Percentiles rank a stretch among this genome's conserved stretches.
Evolutionary conservation across 2,329 filamentous ascomycete genomes (phyloP).

Genomic region (Ascochyta rabiei): DNA sequence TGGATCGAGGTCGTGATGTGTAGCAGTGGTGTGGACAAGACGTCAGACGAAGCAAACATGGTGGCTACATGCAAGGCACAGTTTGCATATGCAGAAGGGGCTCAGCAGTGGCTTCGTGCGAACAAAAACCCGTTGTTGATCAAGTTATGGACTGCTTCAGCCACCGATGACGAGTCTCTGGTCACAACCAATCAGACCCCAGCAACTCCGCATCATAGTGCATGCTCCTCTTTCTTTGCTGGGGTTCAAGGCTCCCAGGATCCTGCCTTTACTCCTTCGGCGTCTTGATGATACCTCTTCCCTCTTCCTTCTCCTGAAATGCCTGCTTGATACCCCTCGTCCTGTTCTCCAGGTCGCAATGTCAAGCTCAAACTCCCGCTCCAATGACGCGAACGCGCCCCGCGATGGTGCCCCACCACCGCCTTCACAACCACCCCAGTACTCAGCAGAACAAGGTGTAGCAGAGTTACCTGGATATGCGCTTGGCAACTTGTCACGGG

Average conservation of each 20-base stretch:
- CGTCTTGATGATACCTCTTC: background rate
- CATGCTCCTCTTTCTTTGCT: conserved; percentile 1
- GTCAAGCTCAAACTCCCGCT: conserved; percentile 29
- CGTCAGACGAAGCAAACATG: background rate
- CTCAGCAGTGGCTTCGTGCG: background rate
- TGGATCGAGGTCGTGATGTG: background rate
- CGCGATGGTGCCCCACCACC: conserved; percentile 28
- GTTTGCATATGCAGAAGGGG: background rate
- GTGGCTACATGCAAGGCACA: background rate
- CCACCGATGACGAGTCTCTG: conserved; percentile 16
- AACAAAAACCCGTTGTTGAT: background rate
- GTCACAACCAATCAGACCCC: conserved; percentile 3
- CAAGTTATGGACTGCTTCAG: background rate
- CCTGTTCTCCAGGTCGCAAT: conserved; percentile 14
- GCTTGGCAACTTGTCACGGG: conserved; percentile 11
- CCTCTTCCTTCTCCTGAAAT: background rate
- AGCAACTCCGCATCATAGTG: conserved; percentile 14
- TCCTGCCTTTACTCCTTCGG: background rate
- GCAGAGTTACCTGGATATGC: conserved; percentile 20
- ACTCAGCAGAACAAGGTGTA: conserved; percentile 14
- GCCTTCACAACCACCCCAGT: conserved; percentile 19
- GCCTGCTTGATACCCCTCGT: conserved; percentile 12
- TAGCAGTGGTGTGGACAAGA: background rate
- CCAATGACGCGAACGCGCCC: conserved; percentile 21
- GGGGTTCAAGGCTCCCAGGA: conserved; percentile 8